Evolutionary conservation across 2,329 filamentous ascomycete genomes (phyloP).

Genomic region (Sphaerulina vaccinii): DNA sequence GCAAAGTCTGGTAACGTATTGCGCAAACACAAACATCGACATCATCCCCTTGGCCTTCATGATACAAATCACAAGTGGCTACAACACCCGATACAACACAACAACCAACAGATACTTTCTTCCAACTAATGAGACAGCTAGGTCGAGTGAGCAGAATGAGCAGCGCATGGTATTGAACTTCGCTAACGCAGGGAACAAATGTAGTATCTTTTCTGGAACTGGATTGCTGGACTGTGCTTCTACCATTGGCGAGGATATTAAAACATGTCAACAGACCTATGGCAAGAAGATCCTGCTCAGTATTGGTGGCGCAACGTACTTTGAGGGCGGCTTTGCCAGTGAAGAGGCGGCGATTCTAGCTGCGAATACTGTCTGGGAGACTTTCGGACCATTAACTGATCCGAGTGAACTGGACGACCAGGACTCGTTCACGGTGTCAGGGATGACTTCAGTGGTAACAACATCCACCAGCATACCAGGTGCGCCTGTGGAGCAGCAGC

Average conservation of each 20-base stretch:
- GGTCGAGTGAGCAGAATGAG: constrained; percentile 22
- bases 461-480: not conserved
- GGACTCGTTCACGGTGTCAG: not conserved
- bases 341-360: constrained; percentile 52
- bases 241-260: constrained; percentile 45
- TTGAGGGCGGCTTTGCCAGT: constrained; percentile 64
- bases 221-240: constrained; percentile 58
- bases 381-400: constrained; percentile 59
- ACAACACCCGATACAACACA: constrained; percentile 8
- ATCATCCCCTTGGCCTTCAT: constrained; percentile 66
- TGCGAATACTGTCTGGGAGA: constrained; percentile 66
- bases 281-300: constrained; percentile 72
- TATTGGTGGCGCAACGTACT: constrained; percentile 69
- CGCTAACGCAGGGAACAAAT: constrained; percentile 62
- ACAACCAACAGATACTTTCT: constrained; percentile 5
- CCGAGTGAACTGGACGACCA: not conserved
- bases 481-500: constrained; percentile 1
- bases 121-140: not conserved
- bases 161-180: constrained; percentile 51
- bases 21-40: constrained; percentile 52
- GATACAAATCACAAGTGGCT: constrained; percentile 48
- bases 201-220: constrained; percentile 59
- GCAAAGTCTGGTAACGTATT: constrained; percentile 58
- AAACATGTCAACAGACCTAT: constrained; percentile 58
- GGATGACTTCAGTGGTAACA: not conserved